Conservation (phyloP, 345 rosid genomes). For the Cochlearia excelsa region DNA sequence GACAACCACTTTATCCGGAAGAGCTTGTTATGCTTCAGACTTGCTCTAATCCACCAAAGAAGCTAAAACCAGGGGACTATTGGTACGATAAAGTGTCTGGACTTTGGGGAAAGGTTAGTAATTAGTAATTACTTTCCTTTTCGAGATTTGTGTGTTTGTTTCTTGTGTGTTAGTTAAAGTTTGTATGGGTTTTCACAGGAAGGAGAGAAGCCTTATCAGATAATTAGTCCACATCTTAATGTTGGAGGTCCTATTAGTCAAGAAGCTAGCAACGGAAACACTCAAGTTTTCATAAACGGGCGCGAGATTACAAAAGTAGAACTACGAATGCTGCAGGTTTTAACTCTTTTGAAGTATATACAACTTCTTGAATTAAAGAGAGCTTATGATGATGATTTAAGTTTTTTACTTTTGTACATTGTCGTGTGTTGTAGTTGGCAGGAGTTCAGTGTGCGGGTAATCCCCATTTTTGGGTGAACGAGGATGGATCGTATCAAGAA, state of each 20-base stretch:
- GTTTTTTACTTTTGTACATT: not conserved
- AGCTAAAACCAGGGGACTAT: constrained; percentile 89
- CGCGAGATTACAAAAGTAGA: constrained; percentile 96
- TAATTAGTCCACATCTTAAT: constrained; percentile 85
- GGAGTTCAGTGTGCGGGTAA: constrained; percentile 99
- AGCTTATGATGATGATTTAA: constrained; percentile 18
- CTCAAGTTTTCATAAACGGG: constrained; percentile 87
- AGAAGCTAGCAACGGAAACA: constrained; percentile 93
- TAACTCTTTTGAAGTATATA: constrained; percentile 8
- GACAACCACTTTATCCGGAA: constrained; percentile 71
- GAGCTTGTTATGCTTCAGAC: constrained; percentile 75
- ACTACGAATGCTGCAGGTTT: constrained; percentile 95
- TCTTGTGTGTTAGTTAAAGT: not conserved
- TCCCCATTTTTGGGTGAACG: constrained; percentile 99
- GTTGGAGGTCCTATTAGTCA: constrained; percentile 79
- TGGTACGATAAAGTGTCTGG: constrained; percentile 99
- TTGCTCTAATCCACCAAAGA: constrained; percentile 84
- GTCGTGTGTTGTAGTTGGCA: constrained; percentile 63
- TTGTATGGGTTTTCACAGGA: constrained; percentile 57
- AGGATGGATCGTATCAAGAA: constrained; percentile 98
- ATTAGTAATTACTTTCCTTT: constrained; percentile 7
- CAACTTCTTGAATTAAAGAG: not conserved
- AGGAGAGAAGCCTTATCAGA: constrained; percentile 87
- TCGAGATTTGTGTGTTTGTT: not conserved
- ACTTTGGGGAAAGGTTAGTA: constrained; percentile 97